These are phyloP conservation scores for Mycena floridula DNA, from an alignment of 768 basidiomycete species.

Conservation along the genomic window DNA sequence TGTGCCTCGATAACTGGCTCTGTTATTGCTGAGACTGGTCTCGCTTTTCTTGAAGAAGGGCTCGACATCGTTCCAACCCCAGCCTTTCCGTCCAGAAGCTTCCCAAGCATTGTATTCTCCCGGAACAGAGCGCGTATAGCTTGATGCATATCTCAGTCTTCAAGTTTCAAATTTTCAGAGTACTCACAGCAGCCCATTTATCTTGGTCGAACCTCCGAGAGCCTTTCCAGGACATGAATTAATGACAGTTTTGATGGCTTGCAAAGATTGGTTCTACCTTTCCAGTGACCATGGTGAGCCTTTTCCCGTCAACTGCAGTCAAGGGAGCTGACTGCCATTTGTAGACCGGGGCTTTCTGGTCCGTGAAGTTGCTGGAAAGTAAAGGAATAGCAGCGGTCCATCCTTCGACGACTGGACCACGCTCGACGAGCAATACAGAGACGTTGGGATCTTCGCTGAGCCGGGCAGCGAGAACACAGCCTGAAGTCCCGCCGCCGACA, in stretches of 20 bases:
- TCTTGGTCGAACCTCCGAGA: constrained; percentile 21
- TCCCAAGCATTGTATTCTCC: constrained; percentile 25
- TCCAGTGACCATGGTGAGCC: constrained; percentile 14
- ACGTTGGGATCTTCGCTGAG: constrained; percentile 23
- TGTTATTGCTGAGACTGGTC: constrained; percentile 1
- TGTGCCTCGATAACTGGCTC: constrained; percentile 4
- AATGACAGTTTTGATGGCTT: too few relatives aligned
- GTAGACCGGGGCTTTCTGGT: constrained; percentile 11
- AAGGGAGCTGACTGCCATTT: constrained; percentile 12
- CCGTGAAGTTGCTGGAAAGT: constrained; percentile 20
- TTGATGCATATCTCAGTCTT: too few relatives aligned
- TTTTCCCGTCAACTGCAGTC: constrained; percentile 5
- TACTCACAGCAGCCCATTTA: constrained; percentile 23
- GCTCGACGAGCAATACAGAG: constrained; percentile 29
- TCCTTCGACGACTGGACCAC: constrained; percentile 20
- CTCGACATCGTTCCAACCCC: constrained; percentile 21
- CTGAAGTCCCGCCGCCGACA: constrained; percentile 30
- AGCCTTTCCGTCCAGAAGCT: constrained; percentile 16
- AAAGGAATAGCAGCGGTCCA: constrained; percentile 28
- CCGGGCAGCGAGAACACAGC: constrained; percentile 31
- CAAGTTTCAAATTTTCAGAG: too few relatives aligned
- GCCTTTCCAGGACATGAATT: too few relatives aligned
- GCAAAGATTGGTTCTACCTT: too few relatives aligned
- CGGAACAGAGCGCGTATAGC: constrained; percentile 21
- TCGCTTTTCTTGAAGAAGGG: constrained; percentile 21